These are phyloP conservation scores for Exophiala spinifera DNA, from an alignment of 2,329 filamentous ascomycete genomes.

Conservation along the genomic window DNA sequence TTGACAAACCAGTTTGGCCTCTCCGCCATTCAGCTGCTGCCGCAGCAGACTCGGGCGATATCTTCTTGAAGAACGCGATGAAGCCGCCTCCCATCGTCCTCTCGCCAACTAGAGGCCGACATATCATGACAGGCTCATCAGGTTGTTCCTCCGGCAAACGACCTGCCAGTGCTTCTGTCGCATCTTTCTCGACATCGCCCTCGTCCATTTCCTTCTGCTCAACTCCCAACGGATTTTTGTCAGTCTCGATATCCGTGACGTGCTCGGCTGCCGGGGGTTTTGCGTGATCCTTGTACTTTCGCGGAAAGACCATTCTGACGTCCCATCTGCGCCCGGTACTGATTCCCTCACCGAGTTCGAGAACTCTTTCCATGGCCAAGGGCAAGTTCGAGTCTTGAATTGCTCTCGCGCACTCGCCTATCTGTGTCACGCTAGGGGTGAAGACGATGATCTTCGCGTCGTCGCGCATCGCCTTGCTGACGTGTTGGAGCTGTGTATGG, in stretches of 20 bases:
- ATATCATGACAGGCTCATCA: constrained; percentile 46
- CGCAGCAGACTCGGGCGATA: constrained; percentile 6
- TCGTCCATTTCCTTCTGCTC: neutral
- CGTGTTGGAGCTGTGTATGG: constrained; percentile 48
- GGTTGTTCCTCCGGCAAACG: neutral
- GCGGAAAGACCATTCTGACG: constrained; percentile 38
- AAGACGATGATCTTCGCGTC: constrained; percentile 68
- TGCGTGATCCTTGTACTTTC: constrained; percentile 3
- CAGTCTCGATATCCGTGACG: constrained; percentile 20
- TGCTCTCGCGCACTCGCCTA: constrained; percentile 60
- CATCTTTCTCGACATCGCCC: neutral
- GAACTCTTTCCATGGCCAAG: constrained; percentile 45
- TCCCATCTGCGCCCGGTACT: constrained; percentile 49
- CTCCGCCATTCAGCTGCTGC: constrained; percentile 10
- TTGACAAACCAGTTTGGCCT: constrained; percentile 11
- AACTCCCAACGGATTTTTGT: neutral
- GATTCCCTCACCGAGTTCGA: constrained; percentile 46
- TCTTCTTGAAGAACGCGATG: constrained; percentile 49
- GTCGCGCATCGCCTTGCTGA: constrained; percentile 55
- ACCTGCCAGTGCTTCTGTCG: neutral
- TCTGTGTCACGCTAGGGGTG: constrained; percentile 74
- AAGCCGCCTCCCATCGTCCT: constrained; percentile 51
- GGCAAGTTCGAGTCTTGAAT: constrained; percentile 56
- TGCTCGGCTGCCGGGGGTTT: neutral
- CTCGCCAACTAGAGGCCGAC: constrained; percentile 51